Evolutionary conservation across 768 basidiomycete genomes (phyloP).

Genomic region (Solioccasus polychromus): DNA sequence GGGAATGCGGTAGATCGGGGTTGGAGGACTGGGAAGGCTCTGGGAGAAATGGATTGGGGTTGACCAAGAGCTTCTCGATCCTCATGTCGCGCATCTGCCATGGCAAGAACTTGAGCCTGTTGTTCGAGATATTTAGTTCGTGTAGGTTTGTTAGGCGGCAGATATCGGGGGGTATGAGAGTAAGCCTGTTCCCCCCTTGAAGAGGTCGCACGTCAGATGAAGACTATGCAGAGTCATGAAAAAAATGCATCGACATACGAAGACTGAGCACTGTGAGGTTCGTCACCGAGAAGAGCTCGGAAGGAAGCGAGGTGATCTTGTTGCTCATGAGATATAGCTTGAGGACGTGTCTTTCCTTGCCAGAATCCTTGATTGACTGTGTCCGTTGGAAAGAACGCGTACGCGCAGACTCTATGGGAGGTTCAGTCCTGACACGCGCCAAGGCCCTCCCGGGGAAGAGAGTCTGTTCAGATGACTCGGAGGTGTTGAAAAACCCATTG

Average conservation of each 20-base stretch:
- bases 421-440: conserved; percentile 36
- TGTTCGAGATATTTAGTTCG: conserved; percentile 61
- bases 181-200: conserved; percentile 56
- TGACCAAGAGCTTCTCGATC: conserved; percentile 44
- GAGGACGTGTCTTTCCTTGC: conserved; percentile 47
- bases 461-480: conserved; percentile 33
- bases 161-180: conserved; percentile 62
- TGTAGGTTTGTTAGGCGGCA: conserved; percentile 48
- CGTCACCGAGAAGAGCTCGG: conserved; percentile 53
- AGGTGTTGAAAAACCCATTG: conserved; percentile 42
- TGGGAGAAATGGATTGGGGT: conserved; percentile 59
- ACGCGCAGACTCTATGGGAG: conserved; percentile 21
- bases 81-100: conserved; percentile 61
- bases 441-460: conserved; percentile 26
- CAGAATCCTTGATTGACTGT: conserved; percentile 28
- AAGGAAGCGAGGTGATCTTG: conserved; percentile 50
- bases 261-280: conserved; percentile 62
- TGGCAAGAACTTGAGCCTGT: conserved; percentile 57
- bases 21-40: conserved; percentile 25
- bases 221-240: neutral
- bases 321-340: conserved; percentile 59
- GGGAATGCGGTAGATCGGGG: neutral
- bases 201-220: neutral
- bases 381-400: conserved; percentile 26
- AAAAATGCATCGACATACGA: conserved; percentile 41